A percentile compares a stretch with the other conserved stretches of the same genome.
phyloP scores from a whole-genome alignment of 148 eudicot genomes.

The Heliosperma pusillum region DNA sequence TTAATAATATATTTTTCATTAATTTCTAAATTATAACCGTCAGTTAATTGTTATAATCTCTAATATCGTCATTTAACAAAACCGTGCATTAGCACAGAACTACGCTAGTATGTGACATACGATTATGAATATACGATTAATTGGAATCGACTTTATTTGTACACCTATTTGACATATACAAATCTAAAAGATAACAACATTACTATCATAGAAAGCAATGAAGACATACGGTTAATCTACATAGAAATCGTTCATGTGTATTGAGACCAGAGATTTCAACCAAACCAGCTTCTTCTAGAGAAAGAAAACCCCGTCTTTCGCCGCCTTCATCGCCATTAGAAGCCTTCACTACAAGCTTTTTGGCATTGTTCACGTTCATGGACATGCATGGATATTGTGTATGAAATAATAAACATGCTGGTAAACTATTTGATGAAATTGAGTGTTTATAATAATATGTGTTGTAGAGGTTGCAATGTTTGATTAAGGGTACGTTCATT shows the following conservation, averaged over 20 bases:
- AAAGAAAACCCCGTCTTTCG: slow-evolving; percentile 49
- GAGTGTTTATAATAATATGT: slow-evolving; percentile 2
- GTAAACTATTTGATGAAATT: not conserved
- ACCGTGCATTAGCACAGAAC: no score
- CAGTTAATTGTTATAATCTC: no score
- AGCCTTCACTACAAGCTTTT: slow-evolving; percentile 33
- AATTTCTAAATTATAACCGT: no score
- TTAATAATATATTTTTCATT: no score
- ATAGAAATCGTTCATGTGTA: slow-evolving; percentile 80
- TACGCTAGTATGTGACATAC: no score
- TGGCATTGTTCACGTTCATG: not conserved
- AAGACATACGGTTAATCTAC: slow-evolving; percentile 68
- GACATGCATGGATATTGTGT: slow-evolving; percentile 3
- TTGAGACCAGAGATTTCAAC: slow-evolving; percentile 75
- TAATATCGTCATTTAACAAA: no score
- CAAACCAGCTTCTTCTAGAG: slow-evolving; percentile 87
- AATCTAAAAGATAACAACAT: not conserved
- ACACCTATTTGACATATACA: no score
- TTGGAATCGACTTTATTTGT: no score
- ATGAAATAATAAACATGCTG: no score
- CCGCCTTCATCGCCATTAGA: slow-evolving; percentile 26
- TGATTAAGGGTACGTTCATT: slow-evolving; percentile 20
- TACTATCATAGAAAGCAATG: not conserved
- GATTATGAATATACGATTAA: no score
- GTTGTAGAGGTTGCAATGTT: not conserved